Percentiles rank a stretch among this genome's conserved stretches.
Evolutionary conservation across 371 early-diverging fungal genomes (phyloP).

Genomic region (Mycotypha africana): DNA sequence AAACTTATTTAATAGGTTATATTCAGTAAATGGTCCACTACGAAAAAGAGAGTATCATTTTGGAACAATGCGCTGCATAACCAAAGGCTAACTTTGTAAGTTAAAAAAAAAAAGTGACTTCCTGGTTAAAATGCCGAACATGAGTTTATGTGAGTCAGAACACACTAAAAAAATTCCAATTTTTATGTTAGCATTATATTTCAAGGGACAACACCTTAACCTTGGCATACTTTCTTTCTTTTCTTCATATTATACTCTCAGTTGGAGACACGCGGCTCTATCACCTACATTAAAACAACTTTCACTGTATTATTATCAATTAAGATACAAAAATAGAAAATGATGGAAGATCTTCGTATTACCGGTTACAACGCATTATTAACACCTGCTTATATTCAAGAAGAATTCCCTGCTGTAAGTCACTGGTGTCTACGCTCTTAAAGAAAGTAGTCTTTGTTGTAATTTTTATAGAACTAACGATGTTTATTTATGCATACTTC

Average conservation of each 20-base stretch:
- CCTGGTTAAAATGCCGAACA: background rate
- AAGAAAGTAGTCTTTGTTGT: too few species aligned
- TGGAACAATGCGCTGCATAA: too few species aligned
- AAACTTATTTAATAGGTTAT: too few species aligned
- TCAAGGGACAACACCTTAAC: constrained; percentile 3
- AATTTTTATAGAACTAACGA: too few species aligned
- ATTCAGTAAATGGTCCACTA: too few species aligned
- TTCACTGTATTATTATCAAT: background rate
- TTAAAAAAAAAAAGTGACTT: background rate
- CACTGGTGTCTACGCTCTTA: too few species aligned
- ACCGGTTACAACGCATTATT: constrained; percentile 57
- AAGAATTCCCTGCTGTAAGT: constrained; percentile 56
- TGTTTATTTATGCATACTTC: too few species aligned
- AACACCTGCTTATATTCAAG: constrained; percentile 55
- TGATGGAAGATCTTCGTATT: constrained; percentile 62
- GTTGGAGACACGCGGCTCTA: too few species aligned
- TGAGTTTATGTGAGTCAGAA: constrained; percentile 18
- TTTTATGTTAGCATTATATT: background rate
- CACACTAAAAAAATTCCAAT: background rate
- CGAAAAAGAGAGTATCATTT: too few species aligned
- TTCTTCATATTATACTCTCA: background rate
- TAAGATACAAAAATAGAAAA: background rate
- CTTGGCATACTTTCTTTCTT: background rate
- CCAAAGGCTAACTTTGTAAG: too few species aligned
- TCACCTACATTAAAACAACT: too few species aligned